Percentiles rank a stretch among this genome's conserved stretches.
phyloP scores from a whole-genome alignment of 306 rosid species.

The Ormosia semicastrata region DNA sequence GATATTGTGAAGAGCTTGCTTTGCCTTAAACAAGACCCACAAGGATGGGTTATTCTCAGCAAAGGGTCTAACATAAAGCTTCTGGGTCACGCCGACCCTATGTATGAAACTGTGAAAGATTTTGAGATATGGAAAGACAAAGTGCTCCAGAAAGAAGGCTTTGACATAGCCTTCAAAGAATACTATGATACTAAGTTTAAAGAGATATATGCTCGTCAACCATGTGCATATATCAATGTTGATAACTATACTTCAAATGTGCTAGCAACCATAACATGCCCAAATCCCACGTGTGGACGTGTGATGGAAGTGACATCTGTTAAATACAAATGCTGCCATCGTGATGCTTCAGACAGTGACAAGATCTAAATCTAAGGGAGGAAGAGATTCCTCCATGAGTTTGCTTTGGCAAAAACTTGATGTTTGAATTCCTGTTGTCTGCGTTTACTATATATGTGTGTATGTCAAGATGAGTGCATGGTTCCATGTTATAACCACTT shows the following conservation, averaged over 20 bases:
- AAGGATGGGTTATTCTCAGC: slow-evolving; percentile 37
- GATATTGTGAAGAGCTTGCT: slow-evolving; percentile 31
- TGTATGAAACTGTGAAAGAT: slow-evolving; percentile 31
- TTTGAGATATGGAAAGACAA: slow-evolving; percentile 33
- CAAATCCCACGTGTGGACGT: slow-evolving; percentile 41
- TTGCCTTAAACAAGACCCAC: slow-evolving; percentile 28
- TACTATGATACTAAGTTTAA: slow-evolving; percentile 22
- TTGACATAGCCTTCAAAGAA: slow-evolving; percentile 31
- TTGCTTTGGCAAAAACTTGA: not conserved
- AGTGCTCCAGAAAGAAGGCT: slow-evolving; percentile 28
- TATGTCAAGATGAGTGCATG: slow-evolving; percentile 18
- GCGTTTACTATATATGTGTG: not conserved
- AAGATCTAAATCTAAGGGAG: not conserved
- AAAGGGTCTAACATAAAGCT: slow-evolving; percentile 33
- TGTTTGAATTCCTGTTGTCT: not conserved
- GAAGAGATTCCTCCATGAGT: not conserved
- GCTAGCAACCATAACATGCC: slow-evolving; percentile 31
- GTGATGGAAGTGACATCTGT: slow-evolving; percentile 37
- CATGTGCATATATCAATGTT: slow-evolving; percentile 13
- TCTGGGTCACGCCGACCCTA: slow-evolving; percentile 31
- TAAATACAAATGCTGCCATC: slow-evolving; percentile 39
- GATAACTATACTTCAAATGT: slow-evolving; percentile 19
- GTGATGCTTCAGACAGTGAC: slow-evolving; percentile 11
- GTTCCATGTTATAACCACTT: slow-evolving; percentile 4
- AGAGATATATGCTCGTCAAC: slow-evolving; percentile 18